Base-by-base conservation (phyloP, 495 filamentous ascomycete species). In the Tuber brumale region DNA sequence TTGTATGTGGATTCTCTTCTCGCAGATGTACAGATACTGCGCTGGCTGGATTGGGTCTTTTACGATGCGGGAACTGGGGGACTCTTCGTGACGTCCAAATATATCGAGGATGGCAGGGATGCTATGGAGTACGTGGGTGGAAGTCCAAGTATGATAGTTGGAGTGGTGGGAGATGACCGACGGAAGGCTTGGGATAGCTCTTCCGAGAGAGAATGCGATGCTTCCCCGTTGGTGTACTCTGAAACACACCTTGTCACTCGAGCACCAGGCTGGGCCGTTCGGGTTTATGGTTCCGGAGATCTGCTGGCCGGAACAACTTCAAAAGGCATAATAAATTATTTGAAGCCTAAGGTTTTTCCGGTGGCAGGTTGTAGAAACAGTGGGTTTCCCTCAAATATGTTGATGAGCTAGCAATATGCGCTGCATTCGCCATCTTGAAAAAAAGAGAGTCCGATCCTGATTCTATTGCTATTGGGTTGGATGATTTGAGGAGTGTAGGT, bases 401-500 rank as follows among this genome's bases (percentile, higher is more conserved):
- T 39, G 5, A 39, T 39, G 37, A 39, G 37, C 5, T 39, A 39
- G 5, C 37, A 39, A 39, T 39, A 39, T 39, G 37, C 37, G 5
- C 37, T 39, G 37, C 37, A 39, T 39, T 39, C 37, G 5, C 37
- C 37, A 39, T 39, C 37, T 39, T 39, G 37, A 39, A 39, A 2
- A 39, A 39, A 39, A 2, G 5, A 39, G 37, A 39, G 37, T 4
- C 2, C 37, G 37, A 39, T 39, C 37, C 37, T 39, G 86, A 89
- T 31, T 90, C 95, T 79, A 87, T 97, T 69, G 85, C 92, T 69
- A 92, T 99, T 82, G 95, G 98, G 77, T 84, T 99, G 73, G 94
- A 97, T 83, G 95, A 99, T 82, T 81, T 98, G 69, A 87, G 89
- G 41, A 86, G 88, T 81, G 93, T 94, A 84, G 82, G 88, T 85